These are phyloP conservation scores for Aspergillus panamensis DNA, from an alignment of 495 filamentous ascomycete species.

Conservation along the genomic window DNA sequence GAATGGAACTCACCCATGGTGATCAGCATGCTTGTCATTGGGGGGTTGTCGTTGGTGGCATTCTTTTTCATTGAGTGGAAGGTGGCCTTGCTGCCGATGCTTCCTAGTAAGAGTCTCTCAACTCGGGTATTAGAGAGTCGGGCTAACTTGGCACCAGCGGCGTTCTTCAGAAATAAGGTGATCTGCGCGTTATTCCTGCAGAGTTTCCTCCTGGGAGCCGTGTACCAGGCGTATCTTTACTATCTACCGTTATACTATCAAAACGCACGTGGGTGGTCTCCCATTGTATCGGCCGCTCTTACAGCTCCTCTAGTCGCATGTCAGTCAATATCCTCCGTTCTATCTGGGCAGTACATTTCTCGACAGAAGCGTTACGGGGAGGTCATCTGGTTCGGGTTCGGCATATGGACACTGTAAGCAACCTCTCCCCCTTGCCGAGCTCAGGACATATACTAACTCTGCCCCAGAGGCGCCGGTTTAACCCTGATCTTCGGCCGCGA, in stretches of 20 bases:
- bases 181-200: slow-evolving; percentile 54
- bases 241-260: slow-evolving; percentile 54
- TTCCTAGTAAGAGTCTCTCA: slow-evolving; percentile 44
- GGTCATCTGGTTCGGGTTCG: slow-evolving; percentile 55
- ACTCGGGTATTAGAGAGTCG: neutral
- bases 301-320: slow-evolving; percentile 51
- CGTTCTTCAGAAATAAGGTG: slow-evolving; percentile 53
- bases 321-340: slow-evolving; percentile 50
- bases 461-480: slow-evolving; percentile 47
- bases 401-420: slow-evolving; percentile 49
- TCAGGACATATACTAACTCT: neutral
- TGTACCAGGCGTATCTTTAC: slow-evolving; percentile 56
- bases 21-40: slow-evolving; percentile 58
- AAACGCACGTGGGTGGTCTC: slow-evolving; percentile 48
- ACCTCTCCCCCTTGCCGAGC: neutral
- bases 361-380: slow-evolving; percentile 53
- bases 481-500: slow-evolving; percentile 46
- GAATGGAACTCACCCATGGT: slow-evolving; percentile 58
- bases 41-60: slow-evolving; percentile 39
- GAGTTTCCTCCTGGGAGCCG: slow-evolving; percentile 56
- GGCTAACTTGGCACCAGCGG: slow-evolving; percentile 33
- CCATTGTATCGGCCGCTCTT: slow-evolving; percentile 48
- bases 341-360: slow-evolving; percentile 57
- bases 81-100: slow-evolving; percentile 55
- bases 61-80: slow-evolving; percentile 59